Conservation (phyloP, 768 basidiomycete genomes). For the Trichaptum fuscoviolaceum region DNA sequence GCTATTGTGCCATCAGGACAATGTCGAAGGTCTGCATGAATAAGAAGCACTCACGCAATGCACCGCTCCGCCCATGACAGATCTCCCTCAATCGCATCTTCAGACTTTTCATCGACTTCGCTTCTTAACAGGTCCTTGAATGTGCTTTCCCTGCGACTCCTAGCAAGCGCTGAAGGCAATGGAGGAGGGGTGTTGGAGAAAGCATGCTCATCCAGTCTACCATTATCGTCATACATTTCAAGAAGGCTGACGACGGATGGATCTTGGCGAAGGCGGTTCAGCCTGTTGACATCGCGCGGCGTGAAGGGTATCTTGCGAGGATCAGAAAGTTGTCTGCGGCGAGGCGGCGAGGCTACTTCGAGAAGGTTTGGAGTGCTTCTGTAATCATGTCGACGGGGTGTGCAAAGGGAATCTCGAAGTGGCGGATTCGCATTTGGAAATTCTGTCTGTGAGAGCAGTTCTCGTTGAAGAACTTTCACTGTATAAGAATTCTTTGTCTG, state of each 20-base stretch:
- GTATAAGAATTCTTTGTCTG: slow-evolving; percentile 57
- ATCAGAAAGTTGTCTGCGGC: slow-evolving; percentile 1
- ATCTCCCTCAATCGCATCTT: slow-evolving; percentile 50
- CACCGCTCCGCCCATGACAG: slow-evolving; percentile 83
- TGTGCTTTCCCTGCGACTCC: slow-evolving; percentile 62
- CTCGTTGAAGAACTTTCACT: slow-evolving; percentile 65
- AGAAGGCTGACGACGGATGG: slow-evolving; percentile 75
- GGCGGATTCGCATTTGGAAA: slow-evolving; percentile 57
- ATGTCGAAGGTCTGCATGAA: slow-evolving; percentile 1
- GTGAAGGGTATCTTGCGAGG: slow-evolving; percentile 26
- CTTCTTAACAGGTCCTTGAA: slow-evolving; percentile 63
- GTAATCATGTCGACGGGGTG: slow-evolving; percentile 23
- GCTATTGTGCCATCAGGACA: slow-evolving; percentile 33
- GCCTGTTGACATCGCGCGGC: slow-evolving; percentile 44
- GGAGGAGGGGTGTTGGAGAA: slow-evolving; percentile 59
- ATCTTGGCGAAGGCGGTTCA: slow-evolving; percentile 60
- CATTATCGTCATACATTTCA: slow-evolving; percentile 69
- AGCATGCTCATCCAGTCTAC: slow-evolving; percentile 50
- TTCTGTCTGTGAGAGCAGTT: slow-evolving; percentile 55
- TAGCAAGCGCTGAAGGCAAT: slow-evolving; percentile 29
- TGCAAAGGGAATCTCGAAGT: slow-evolving; percentile 21
- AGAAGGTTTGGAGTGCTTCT: not conserved
- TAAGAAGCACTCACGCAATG: slow-evolving; percentile 44
- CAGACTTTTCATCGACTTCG: slow-evolving; percentile 29
- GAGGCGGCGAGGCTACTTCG: not conserved